Evolutionary conservation across 1,284 basidiomycete genomes (phyloP), one percentile per base, ranked within the genome.

Genomic region (Naganishia albida): DNA sequence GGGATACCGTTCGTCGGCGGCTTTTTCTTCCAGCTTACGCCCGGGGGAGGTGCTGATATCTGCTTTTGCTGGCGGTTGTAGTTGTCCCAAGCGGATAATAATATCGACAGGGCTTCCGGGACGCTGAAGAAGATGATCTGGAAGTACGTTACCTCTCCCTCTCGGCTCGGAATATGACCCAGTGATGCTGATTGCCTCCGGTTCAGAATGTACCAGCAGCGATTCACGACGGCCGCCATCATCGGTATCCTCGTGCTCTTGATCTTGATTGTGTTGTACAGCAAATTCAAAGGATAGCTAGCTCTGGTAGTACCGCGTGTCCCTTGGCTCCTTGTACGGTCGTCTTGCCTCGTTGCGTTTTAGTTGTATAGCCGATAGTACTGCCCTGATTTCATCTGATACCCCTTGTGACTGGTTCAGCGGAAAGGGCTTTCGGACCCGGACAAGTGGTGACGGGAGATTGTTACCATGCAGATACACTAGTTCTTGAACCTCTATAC

Each of bases 81-180:
- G 81, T 79, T 85, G 40, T 78, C 80, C 43, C 79, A 82, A 65
- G 84, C 85, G 10, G 85, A 86, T 68, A 77, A 80, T 13, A 82
- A 81, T 50, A 85, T 86, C 65, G 84, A 85, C 67, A 76, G 82
- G 39, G 85, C 85, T 7, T 81, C 82, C 3, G 82, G 82, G 43
- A 86, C 85, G 12, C 74, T 86, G 42, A 83, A 83, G 72, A 82
- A 82, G 73, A 86, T 86, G 85, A 83, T 86, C 62, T 80, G 81
- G 72, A 82, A 82, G 85, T 85, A 72, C 73, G 82, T 75, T 40
- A 1, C 23, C 18, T 28, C 34, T 40, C 30, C 20, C 13, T 28
- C 12, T n/a, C n/a, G n/a, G n/a, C 23, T n/a, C 16, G 16, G 12
- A n/a, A 16, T 1, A 25, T 30, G 15, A 20, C 15, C 44, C 39